These are phyloP conservation scores for Nemania bipapillata DNA, from an alignment of 2,329 filamentous ascomycete genomes.

Conservation along the genomic window DNA sequence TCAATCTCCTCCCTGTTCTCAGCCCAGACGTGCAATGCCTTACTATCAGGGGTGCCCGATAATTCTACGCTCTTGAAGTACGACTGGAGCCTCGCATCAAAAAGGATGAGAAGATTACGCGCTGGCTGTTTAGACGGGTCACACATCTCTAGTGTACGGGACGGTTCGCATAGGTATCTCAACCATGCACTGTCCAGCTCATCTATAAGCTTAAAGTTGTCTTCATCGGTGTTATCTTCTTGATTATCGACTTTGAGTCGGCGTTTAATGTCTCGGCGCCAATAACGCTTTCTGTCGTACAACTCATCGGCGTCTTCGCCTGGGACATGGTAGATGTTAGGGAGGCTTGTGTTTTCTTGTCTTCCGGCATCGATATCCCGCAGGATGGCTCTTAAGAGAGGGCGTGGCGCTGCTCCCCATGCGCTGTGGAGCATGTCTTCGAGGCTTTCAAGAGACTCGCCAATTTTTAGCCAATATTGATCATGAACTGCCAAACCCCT, in stretches of 20 bases:
- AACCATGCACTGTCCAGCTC: conserved; percentile 47
- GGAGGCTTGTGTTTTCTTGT: conserved; percentile 25
- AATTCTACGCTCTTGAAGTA: conserved; percentile 39
- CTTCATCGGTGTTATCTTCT: conserved; percentile 25
- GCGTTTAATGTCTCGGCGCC: conserved; percentile 43
- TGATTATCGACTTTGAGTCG: conserved; percentile 27
- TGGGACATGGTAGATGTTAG: neutral
- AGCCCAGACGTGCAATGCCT: conserved; percentile 30
- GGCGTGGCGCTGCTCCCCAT: conserved; percentile 43
- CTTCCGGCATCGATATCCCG: conserved; percentile 46
- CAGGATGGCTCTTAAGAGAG: conserved; percentile 45
- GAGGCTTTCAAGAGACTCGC: conserved; percentile 46
- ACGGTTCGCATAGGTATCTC: conserved; percentile 45
- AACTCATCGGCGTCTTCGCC: conserved; percentile 20
- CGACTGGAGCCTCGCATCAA: conserved; percentile 48
- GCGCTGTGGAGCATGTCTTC: conserved; percentile 33
- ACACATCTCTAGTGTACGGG: conserved; percentile 48
- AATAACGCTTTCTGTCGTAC: conserved; percentile 27
- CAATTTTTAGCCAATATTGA: conserved; percentile 48
- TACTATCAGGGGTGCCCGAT: conserved; percentile 27
- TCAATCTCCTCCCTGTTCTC: conserved; percentile 16
- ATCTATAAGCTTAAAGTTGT: conserved; percentile 39
- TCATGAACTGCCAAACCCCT: conserved; percentile 46
- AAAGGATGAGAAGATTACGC: conserved; percentile 47
- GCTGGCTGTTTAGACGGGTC: conserved; percentile 41